Base-by-base conservation (phyloP, 306 rosid species). In the Gleditsia sinensis region DNA sequence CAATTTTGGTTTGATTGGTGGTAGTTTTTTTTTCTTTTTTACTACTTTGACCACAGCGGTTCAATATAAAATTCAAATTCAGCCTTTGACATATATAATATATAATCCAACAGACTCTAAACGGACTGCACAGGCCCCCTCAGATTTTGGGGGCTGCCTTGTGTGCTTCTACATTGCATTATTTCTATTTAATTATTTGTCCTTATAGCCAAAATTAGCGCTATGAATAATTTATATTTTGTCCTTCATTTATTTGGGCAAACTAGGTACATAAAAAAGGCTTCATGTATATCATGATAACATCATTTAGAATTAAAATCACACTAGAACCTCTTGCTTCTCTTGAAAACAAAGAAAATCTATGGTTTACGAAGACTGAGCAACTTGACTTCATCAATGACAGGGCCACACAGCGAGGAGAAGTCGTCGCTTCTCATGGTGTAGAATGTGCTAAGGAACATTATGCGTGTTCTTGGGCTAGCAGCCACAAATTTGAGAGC, bases 341-440 rank as follows among this genome's bases (percentile, higher is more conserved):
- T 40, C 23, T 48, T 28, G 9, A 46, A 67, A 49, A 43, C 36
- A 53, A 34, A 34, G 8, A 16, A 34, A 3, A 2, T 9, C 33
- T 60, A 46, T 33, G 88, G 81, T 19, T 79, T 82, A 34, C 91
- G 77, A 23, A 86, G 70, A 62, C 88, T 84, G 39, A 90, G 21
- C 81, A 88, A 39, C 74, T 20, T 81, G 39, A 88, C 87, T 42
- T 90, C 87, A 50, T 90, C 96, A 57, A 90, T 69, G 7, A 90
- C 96, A 13, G 96, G 96, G 2, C 96, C 96, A 51, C 96, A 90
- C 6, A 90, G 83, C 7, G 96, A 90, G 48, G 96, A 86, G 75
- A 78, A 82, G 74, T 90, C 96, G 5, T 90, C 91, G 57, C 91
- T 90, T 71, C 92, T 69, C 92, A 83, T 90, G 63, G 86, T 79